Base-by-base conservation (phyloP, 176 grass and related monocot species). In the Oryza glaberrima region DNA sequence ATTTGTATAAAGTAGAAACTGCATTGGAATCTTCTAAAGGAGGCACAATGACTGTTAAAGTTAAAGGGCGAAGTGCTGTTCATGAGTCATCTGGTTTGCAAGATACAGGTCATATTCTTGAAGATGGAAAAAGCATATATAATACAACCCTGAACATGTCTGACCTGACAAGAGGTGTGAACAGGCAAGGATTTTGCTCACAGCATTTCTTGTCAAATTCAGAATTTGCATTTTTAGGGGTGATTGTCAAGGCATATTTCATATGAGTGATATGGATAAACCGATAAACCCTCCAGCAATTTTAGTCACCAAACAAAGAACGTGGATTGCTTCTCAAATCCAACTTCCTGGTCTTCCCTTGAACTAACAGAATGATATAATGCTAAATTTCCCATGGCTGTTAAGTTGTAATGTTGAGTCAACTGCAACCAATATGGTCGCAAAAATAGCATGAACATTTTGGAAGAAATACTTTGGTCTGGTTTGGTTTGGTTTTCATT, bases 141-240 rank as follows among this genome's bases (percentile, higher is more conserved):
- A 95, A 93, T 81, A 95, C 95, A 77, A 98, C 95, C 47, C 82
- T 98, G 68, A 98, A 95, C 89, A 95, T 95, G 87, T 98, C 95
- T 87, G 95, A 98, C 73, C 88, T 98, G 74, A 91, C 95, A 82
- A 81, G 81, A 83, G 95, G 95, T 71, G 85, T 98, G 51, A 98
- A 98, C 82, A 98, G 95, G 95, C 79, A 92, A 85, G 76, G 25
- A 75, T 74, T 73, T 85, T 38, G n/a, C 20, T 64, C 19, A 36
- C 11, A 68, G 28, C 69, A 80, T 58, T 76, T 80, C 40, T 73
- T 76, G 8, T 43, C 7, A 68, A 73, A 41, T 77, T 84, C 1
- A 12, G 44, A 19, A 70, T 41, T 40, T 69, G 14, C 41, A 54
- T 41, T 80, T 77, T 44, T 44, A 49, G 47, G 47, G 3, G 47